Evolutionary conservation across 192 early-diverging fungal genomes (phyloP), one percentile per base, ranked within the genome.

Genomic region (Rhizoclosmatium sp.): DNA sequence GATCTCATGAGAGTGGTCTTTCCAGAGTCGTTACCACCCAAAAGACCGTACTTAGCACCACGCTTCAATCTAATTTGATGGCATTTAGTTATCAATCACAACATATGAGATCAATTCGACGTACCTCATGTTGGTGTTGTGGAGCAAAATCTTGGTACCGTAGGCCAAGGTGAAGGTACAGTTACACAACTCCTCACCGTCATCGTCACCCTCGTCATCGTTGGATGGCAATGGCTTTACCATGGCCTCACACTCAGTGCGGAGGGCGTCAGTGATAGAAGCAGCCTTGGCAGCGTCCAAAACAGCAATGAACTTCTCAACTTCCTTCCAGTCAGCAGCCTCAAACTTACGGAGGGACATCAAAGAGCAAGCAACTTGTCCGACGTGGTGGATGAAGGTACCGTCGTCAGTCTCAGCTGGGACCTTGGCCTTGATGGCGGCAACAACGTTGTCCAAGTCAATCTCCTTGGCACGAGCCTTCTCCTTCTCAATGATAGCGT

Each of bases 1-100:
- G 94, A 92, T 68, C 93, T 86, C 92, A 95, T 93, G 68, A 95
- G 88, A 62, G 94, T 95, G 45, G 93, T 90, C 87, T 95, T 95
- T 80, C 94, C 94, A 83, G 86, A 88, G 85, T 94, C 94, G 89
- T 95, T 94, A 80, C 90, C 89, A 76, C 92, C 94, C 82, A 88
- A 88, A 65, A 95, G 89, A 91, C 92, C 93, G 85, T 95, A 95
- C 80, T 92, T 91, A 74, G 91, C 87, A 84, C 93, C 93, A 87
- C 92, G 90, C 78, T 87, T 87, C 39, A 95, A 86, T 80, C 72
- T 71, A 2, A 48, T 40, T 66, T 58, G 56, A 21, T 16, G 14
- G 21, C 31, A 31, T 31, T 31, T 31, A 31, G 31, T 31, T n/a
- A n/a, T n/a, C 31, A 31, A 31, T 31, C 31, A 31, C 0, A 31